Evolutionary conservation across 2,329 filamentous ascomycete genomes (phyloP), one percentile per base, ranked within the genome.

Genomic region (Diaporthe batatas): DNA sequence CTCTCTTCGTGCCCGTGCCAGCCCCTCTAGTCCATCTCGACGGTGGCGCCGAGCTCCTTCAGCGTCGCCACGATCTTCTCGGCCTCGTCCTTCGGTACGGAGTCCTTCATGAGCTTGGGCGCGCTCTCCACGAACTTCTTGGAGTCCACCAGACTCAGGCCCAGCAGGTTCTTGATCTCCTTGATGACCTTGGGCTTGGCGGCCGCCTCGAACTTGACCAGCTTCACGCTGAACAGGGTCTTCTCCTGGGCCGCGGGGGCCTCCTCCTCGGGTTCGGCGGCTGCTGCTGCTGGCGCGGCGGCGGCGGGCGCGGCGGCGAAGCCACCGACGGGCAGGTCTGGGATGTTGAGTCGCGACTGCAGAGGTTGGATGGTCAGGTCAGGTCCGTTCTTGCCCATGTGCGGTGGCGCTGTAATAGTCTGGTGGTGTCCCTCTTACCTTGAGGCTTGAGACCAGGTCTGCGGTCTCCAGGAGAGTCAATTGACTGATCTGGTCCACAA

Each of bases 41-140:
- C 96, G 76, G 93, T 94, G 76, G 93, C 96, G 77, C 96, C 96
- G 75, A 99, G 87, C 77, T 90, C 95, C 91, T 98, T 98, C 88
- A 99, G 89, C 54, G 94, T 91, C 84, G 94, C 94, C 73, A 99
- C 76, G 81, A 99, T 98, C 92, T 99, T 99, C 90, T 98, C 96
- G 10, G 94, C 95, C 84, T 99, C 97, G 81, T 99, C 96, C 91
- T 99, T 99, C 76, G 96, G 93, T 78, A 99, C 95, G 68, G 93
- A 95, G 86, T 99, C 96, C 92, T 98, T 98, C 94, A 99, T 94
- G 84, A 94, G 87, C 92, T 99, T 99, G 76, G 96, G 96, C 78
- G 94, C 95, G 81, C 94, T 94, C 89, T 99, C 96, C 77, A 99
- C 96, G 81, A 99, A 99, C 89, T 99, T 99, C 93, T 99, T 99